A percentile compares a stretch with the other conserved stretches of the same genome.
These are phyloP conservation scores for Lactifluus volemus DNA, from an alignment of 768 basidiomycete genomes.

Conservation along the genomic window DNA sequence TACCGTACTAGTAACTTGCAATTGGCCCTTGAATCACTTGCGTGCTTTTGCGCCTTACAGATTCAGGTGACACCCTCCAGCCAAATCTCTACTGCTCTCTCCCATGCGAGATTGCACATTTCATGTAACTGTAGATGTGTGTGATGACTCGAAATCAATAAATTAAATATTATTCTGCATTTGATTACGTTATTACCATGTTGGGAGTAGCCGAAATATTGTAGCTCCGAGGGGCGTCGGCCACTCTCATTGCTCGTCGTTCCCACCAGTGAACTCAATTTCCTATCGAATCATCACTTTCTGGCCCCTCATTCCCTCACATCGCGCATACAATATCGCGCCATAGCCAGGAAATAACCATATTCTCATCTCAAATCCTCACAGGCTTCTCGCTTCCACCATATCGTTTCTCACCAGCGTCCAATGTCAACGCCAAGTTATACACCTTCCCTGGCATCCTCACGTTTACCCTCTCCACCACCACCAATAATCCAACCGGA, in stretches of 20 bases:
- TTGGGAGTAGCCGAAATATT: conserved; percentile 11
- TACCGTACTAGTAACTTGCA: no score
- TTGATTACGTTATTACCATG: conserved; percentile 6
- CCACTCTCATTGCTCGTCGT: conserved; percentile 1
- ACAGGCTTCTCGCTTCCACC: not conserved
- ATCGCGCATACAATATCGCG: not conserved
- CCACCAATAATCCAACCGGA: conserved; percentile 59
- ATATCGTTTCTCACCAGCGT: not conserved
- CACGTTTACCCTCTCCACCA: conserved; percentile 40
- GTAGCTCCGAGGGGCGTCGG: conserved; percentile 16
- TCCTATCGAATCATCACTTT: not conserved
- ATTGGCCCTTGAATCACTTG: no score
- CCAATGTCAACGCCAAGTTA: conserved; percentile 19
- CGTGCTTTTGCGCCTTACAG: no score
- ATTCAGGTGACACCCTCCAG: no score
- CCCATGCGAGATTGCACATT: no score
- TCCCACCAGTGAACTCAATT: not conserved
- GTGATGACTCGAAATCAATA: no score
- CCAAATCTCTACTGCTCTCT: no score
- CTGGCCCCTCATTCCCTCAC: not conserved
- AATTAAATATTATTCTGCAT: no score
- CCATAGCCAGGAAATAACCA: not conserved
- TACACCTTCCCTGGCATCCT: conserved; percentile 30
- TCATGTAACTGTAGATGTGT: no score
- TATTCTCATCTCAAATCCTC: not conserved